phyloP scores from a whole-genome alignment of 2,329 filamentous ascomycete genomes.

The Calonectria naviculata region DNA sequence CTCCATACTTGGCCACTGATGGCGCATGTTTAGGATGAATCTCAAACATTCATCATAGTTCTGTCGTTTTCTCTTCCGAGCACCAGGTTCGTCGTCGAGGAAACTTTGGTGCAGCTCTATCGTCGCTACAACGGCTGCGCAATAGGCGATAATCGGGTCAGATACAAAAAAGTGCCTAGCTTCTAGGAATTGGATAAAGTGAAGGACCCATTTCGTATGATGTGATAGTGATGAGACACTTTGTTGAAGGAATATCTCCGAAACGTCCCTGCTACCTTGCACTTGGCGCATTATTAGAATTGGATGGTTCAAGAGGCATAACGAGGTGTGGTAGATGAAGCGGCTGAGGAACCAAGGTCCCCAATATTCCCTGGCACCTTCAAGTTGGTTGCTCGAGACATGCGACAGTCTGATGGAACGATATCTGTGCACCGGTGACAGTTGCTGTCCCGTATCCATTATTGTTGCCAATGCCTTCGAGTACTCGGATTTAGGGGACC shows the following conservation, averaged over 20 bases:
- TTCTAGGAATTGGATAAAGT: conserved; percentile 5
- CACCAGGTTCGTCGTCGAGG: neutral
- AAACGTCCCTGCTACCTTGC: neutral
- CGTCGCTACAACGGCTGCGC: neutral
- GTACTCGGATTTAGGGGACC: conserved; percentile 2
- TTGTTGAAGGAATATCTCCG: conserved; percentile 7
- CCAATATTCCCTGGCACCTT: conserved; percentile 8
- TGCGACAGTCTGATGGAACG: neutral
- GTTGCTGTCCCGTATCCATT: neutral
- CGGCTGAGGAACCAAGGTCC: conserved; percentile 10
- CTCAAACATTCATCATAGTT: neutral
- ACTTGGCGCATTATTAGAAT: conserved; percentile 6
- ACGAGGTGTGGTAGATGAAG: conserved; percentile 1
- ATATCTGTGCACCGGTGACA: conserved; percentile 1
- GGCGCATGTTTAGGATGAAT: neutral
- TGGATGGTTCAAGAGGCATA: conserved; percentile 6
- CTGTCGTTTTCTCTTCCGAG: neutral
- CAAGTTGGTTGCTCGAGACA: neutral
- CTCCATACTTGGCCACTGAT: neutral
- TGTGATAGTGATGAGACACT: neutral
- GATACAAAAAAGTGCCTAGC: neutral
- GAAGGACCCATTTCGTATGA: conserved; percentile 1
- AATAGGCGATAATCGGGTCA: conserved; percentile 2
- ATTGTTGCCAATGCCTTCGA: neutral
- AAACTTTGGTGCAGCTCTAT: conserved; percentile 10